Base-by-base conservation (phyloP, 345 rosid species). In the Erodium maritimum region DNA sequence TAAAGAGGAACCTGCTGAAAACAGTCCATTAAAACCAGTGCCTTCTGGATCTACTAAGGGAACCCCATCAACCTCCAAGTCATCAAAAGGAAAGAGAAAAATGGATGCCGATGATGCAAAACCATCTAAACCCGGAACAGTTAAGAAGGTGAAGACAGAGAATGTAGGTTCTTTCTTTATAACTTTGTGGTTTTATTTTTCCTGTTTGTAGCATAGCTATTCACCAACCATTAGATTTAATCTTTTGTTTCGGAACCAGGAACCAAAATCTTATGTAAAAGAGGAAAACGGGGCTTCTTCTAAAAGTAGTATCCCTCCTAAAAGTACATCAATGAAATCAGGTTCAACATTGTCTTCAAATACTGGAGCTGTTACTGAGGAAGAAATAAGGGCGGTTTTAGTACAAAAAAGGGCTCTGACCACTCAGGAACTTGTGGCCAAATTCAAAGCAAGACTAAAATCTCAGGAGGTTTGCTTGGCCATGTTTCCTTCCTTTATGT, bases 121-220 rank as follows among this genome's bases (percentile, higher is more conserved):
- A 69, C 59, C 81, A 53, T 56, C 95, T 55, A 77, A 71, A 71
- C 80, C 73, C 69, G 72, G 86, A 33, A 72, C 83, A 65, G 73
- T 69, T 21, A 89, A 93, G 86, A 93, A 87, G 75, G 87, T 73
- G 61, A 93, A 93, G 85, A 54, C 82, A n/a, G 97, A 89, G 77
- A 69, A 68, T 69, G 96, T 93, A 84, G 60, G 50, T 61, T 61
- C 18, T 20, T 14, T n/a, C 48, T 19, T 37, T 17, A 20, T 3
- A 23, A 21, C 25, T 17, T 12, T 1, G 10, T 37, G 14, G 13
- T 37, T 37, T 10, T 9, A 11, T 42, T 11, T 56, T 42, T 42
- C 2, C 17, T 7, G 8, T 42, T n/a, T 42, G 48, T 42, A 42
- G 1, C 3, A 3, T 10, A 42, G 14, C 16, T 42, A 3, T 14